Conservation (phyloP, 1,284 basidiomycete species). For the Apiotrichum veenhuisii region DNA sequence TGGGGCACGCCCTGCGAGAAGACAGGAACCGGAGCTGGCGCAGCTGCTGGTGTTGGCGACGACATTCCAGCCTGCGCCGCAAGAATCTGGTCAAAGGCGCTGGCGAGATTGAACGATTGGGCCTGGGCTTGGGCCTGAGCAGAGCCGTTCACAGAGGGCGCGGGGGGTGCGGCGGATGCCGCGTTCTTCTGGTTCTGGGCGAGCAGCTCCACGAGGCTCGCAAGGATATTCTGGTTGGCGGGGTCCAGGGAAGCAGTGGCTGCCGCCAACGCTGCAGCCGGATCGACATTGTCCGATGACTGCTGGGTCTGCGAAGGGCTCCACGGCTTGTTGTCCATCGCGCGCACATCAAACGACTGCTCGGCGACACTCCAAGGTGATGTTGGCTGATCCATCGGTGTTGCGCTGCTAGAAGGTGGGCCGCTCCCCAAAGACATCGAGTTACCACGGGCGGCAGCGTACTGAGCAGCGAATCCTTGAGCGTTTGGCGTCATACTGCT, state of each 20-base stretch:
- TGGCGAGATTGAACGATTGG: background rate
- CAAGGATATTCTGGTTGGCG: constrained; percentile 13
- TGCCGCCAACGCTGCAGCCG: background rate
- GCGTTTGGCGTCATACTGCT: constrained; percentile 17
- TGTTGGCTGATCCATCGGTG: constrained; percentile 32
- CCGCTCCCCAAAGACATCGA: background rate
- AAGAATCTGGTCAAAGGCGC: background rate
- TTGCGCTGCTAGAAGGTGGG: constrained; percentile 21
- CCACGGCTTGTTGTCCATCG: constrained; percentile 1
- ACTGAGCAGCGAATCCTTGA: constrained; percentile 15
- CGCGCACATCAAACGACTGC: constrained; percentile 6
- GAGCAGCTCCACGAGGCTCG: constrained; percentile 13
- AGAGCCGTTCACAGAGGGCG: no score
- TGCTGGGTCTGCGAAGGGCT: background rate
- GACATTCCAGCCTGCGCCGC: background rate
- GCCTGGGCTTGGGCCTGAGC: background rate
- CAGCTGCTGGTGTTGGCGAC: background rate
- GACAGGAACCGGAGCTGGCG: background rate
- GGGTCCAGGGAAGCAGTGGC: constrained; percentile 1
- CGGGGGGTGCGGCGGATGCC: background rate
- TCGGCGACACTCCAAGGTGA: constrained; percentile 23
- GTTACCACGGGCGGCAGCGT: constrained; percentile 7
- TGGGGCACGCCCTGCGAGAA: background rate
- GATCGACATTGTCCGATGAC: background rate
- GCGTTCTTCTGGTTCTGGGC: constrained; percentile 10